A percentile compares a stretch with the other conserved stretches of the same genome.
These are phyloP conservation scores for Pyracantha coccinea DNA, from an alignment of 331 rosid genomes.

Conservation along the genomic window DNA sequence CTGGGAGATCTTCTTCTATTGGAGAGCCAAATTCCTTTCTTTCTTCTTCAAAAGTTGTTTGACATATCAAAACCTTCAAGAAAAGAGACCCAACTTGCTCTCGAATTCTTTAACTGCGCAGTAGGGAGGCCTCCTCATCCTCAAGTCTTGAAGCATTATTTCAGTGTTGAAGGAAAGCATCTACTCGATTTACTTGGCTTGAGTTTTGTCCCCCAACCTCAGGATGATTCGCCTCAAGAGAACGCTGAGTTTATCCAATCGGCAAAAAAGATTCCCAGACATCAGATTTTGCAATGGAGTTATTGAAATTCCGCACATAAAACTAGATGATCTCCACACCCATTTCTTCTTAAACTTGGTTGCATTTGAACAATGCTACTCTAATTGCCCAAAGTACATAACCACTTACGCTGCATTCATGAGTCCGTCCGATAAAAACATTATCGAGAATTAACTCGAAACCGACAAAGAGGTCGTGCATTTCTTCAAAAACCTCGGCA, in stretches of 20 bases:
- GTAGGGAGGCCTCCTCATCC: not conserved
- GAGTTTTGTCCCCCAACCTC: not conserved
- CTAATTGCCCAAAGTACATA: not conserved
- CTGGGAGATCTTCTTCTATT: too few species aligned
- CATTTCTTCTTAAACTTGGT: not conserved
- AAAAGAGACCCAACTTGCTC: not conserved
- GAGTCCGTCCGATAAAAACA: not conserved
- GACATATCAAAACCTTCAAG: not conserved
- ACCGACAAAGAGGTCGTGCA: not conserved
- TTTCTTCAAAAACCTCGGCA: not conserved
- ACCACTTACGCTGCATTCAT: not conserved
- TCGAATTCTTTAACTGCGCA: not conserved
- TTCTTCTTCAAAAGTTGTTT: too few species aligned
- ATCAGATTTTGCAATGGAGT: not conserved
- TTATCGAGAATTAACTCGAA: not conserved
- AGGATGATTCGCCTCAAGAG: not conserved
- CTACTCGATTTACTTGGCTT: not conserved
- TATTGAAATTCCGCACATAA: not conserved
- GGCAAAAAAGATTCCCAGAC: not conserved
- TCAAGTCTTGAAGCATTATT: not conserved
- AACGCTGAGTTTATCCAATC: not conserved
- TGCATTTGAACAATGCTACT: slow-evolving; percentile 1
- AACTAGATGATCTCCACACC: not conserved
- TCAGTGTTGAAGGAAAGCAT: not conserved
- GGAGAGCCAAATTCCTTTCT: too few species aligned